Evolutionary conservation across 2,329 filamentous ascomycete genomes (phyloP).

Genomic region (Dichotomopilus funicola): DNA sequence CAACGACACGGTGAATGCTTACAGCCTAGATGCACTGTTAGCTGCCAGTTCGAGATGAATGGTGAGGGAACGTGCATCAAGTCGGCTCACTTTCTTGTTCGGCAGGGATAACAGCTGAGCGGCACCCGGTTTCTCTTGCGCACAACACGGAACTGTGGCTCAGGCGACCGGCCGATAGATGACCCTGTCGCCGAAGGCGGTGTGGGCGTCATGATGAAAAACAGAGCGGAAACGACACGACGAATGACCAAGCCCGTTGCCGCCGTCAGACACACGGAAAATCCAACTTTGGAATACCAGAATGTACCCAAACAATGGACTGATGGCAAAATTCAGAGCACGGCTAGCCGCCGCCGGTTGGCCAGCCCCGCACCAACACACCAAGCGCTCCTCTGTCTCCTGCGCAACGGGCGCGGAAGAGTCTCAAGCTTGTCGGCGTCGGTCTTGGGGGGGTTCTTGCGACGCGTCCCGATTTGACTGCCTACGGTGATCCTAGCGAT

Average conservation of each 20-base stretch:
- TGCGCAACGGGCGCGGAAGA: too few species aligned
- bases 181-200: constrained; percentile 74
- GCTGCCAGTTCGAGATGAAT: constrained; percentile 20
- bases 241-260: background rate
- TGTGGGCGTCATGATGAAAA: constrained; percentile 59
- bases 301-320: background rate
- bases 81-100: constrained; percentile 72
- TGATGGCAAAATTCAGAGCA: too few species aligned
- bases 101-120: constrained; percentile 83
- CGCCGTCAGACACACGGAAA: background rate
- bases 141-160: constrained; percentile 80
- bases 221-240: too few species aligned
- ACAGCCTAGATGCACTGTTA: constrained; percentile 31
- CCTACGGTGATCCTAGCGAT: too few species aligned
- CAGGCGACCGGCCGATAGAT: constrained; percentile 69
- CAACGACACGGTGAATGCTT: constrained; percentile 9
- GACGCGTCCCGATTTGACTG: too few species aligned
- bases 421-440: too few species aligned
- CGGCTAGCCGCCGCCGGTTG: too few species aligned
- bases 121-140: constrained; percentile 89
- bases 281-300: background rate
- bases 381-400: too few species aligned
- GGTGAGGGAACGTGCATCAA: background rate
- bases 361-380: too few species aligned
- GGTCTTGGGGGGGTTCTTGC: too few species aligned